These are phyloP conservation scores for Lepiota brunneoincarnata DNA, from an alignment of 768 basidiomycete species.

Conservation along the genomic window DNA sequence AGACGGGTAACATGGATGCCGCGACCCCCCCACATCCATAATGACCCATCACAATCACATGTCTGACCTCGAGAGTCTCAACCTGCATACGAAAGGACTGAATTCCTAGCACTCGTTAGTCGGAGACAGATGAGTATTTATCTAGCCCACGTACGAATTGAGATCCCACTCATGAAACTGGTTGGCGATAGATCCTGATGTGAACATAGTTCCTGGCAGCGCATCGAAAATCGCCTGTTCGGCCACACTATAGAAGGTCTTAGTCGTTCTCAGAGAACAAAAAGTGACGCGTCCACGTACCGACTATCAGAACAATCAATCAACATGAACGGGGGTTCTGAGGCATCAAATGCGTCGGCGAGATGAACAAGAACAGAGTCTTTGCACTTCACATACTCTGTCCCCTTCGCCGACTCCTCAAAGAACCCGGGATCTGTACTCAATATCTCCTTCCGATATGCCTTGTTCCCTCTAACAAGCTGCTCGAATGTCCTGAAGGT, in stretches of 20 bases:
- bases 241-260: constrained; percentile 19
- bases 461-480: constrained; percentile 13
- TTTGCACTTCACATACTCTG: constrained; percentile 10
- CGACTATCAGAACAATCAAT: constrained; percentile 30
- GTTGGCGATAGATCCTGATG: constrained; percentile 31
- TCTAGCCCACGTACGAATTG: constrained; percentile 22
- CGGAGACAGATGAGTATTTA: not conserved
- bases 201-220: constrained; percentile 29
- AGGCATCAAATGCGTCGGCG: not conserved
- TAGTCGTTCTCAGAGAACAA: not conserved
- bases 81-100: constrained; percentile 29
- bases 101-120: constrained; percentile 17
- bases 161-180: constrained; percentile 27
- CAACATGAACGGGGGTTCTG: constrained; percentile 11
- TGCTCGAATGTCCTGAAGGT: constrained; percentile 16
- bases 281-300: constrained; percentile 4
- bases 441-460: constrained; percentile 4
- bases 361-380: not conserved
- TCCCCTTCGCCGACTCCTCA: constrained; percentile 17
- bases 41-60: constrained; percentile 28
- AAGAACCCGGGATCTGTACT: constrained; percentile 11
- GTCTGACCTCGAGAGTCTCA: constrained; percentile 23
- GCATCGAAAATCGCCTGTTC: constrained; percentile 30
- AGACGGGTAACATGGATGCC: constrained; percentile 22
- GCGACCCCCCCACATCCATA: constrained; percentile 31